These are phyloP conservation scores for Lasiodiplodia citricola DNA, from an alignment of 2,329 filamentous ascomycete species.

Conservation along the genomic window DNA sequence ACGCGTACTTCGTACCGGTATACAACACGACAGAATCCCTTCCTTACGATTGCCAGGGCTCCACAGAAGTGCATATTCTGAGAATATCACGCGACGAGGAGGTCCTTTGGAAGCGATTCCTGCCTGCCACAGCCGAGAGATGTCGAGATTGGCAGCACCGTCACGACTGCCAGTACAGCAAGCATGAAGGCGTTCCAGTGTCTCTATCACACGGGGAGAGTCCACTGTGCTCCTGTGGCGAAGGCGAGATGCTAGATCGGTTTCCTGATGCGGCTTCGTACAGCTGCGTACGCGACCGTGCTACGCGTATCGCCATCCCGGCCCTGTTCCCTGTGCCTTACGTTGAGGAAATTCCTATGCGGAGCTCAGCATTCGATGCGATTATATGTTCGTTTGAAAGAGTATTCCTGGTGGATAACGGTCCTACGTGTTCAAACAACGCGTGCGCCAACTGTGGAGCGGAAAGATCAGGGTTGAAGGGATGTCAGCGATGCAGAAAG, in stretches of 20 bases:
- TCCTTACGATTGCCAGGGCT: neutral
- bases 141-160: constrained; percentile 1
- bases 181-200: neutral
- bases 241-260: constrained; percentile 34
- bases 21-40: neutral
- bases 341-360: neutral
- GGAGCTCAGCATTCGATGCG: neutral
- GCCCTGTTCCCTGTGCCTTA: constrained; percentile 1
- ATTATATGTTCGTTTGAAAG: neutral
- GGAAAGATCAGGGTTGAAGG: neutral
- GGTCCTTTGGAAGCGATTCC: neutral
- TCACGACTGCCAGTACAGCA: neutral
- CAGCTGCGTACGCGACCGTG: neutral
- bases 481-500: neutral
- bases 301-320: constrained; percentile 9
- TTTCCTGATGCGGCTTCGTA: constrained; percentile 28
- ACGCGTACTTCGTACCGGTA: neutral
- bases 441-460: neutral
- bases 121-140: constrained; percentile 1
- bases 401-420: neutral
- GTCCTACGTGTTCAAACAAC: neutral
- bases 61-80: neutral
- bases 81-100: neutral
- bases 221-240: constrained; percentile 42
- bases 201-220: neutral